Percentiles rank a stretch among this genome's conserved stretches.
Evolutionary conservation across 177 flowering plant genomes (phyloP).

Genomic region (Vitis hybrid): DNA sequence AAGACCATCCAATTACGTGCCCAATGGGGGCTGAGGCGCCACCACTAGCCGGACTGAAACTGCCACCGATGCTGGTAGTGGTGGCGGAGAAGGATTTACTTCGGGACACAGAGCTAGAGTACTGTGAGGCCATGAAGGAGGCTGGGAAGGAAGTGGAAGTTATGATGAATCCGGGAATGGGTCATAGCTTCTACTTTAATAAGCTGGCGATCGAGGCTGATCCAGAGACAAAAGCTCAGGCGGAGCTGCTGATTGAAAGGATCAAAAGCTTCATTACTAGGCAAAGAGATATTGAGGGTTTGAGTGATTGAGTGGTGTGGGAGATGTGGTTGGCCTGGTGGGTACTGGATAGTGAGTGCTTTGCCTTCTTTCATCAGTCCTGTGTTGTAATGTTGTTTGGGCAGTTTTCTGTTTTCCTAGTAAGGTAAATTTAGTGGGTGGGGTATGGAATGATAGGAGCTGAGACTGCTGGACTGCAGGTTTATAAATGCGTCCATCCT

Average conservation of each 20-base stretch:
- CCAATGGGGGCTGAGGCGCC: slow-evolving; percentile 56
- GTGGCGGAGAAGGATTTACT: slow-evolving; percentile 13
- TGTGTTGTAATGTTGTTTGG: too few relatives aligned
- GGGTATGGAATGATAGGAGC: too few relatives aligned
- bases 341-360: too few relatives aligned
- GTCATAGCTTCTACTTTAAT: slow-evolving; percentile 11
- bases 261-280: neutral
- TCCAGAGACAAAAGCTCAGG: neutral
- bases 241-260: neutral
- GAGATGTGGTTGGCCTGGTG: too few relatives aligned
- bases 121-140: slow-evolving; percentile 9
- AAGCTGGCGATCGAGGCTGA: slow-evolving; percentile 10
- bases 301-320: neutral
- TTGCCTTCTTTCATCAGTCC: too few relatives aligned
- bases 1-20: slow-evolving; percentile 39
- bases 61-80: slow-evolving; percentile 21
- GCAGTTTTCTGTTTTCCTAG: too few relatives aligned
- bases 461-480: too few relatives aligned
- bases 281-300: neutral
- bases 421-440: too few relatives aligned
- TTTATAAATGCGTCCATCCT: too few relatives aligned
- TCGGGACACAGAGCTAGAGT: slow-evolving; percentile 8
- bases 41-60: slow-evolving; percentile 21
- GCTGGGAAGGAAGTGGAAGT: slow-evolving; percentile 10
- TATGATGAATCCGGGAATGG: slow-evolving; percentile 3